These are phyloP conservation scores for Exophiala sideris DNA, from an alignment of 2,329 filamentous ascomycete species.

Conservation along the genomic window DNA sequence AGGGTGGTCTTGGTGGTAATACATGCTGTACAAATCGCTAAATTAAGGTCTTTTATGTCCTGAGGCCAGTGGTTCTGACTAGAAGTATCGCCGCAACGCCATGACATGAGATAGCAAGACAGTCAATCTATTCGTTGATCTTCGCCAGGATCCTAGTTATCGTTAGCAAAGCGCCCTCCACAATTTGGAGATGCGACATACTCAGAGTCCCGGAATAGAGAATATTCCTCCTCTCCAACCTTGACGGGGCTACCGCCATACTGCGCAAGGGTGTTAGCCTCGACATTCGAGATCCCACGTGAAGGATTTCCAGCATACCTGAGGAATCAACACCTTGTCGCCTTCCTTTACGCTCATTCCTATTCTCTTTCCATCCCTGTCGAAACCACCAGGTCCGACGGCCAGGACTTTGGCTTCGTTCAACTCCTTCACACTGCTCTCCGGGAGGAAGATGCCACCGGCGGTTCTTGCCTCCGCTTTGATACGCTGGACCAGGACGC, in stretches of 20 bases:
- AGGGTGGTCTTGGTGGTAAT: constrained; percentile 12
- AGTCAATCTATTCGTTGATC: constrained; percentile 81
- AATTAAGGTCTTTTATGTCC: not conserved
- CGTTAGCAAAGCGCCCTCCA: constrained; percentile 21
- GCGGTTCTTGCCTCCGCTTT: constrained; percentile 97
- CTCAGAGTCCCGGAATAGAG: constrained; percentile 96
- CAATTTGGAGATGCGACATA: constrained; percentile 54
- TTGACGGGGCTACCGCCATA: constrained; percentile 94
- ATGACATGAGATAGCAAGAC: not conserved
- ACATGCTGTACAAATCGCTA: constrained; percentile 23
- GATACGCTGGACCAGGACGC: constrained; percentile 94
- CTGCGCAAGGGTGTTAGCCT: constrained; percentile 46
- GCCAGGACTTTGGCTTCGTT: constrained; percentile 97
- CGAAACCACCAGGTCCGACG: constrained; percentile 82
- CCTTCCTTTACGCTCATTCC: constrained; percentile 77
- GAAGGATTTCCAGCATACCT: constrained; percentile 56
- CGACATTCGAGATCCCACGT: not conserved
- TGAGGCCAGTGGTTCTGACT: not conserved
- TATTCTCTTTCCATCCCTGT: constrained; percentile 85
- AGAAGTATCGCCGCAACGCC: not conserved
- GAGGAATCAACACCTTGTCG: constrained; percentile 92
- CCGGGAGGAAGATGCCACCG: constrained; percentile 94
- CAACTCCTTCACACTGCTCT: constrained; percentile 94
- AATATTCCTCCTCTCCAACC: constrained; percentile 95
- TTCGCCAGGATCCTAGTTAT: constrained; percentile 81